Evolutionary conservation across 176 grass and related monocot species (phyloP).

Genomic region (Juncus inflexus): DNA sequence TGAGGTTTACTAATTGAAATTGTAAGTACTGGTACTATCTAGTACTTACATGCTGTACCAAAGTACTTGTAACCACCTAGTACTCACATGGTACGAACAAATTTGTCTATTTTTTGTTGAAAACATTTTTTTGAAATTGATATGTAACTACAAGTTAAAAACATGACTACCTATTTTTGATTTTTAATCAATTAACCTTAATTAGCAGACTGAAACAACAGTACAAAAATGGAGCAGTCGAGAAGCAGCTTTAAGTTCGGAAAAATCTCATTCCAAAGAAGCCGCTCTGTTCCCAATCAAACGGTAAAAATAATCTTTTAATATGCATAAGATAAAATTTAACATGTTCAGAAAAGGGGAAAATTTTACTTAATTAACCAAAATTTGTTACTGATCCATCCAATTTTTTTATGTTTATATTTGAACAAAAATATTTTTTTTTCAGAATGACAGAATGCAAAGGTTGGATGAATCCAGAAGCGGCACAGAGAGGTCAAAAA

Average conservation of each 20-base stretch:
- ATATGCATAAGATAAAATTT: not conserved
- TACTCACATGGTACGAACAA: not conserved
- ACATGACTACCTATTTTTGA: not conserved
- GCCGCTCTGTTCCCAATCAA: conserved; percentile 47
- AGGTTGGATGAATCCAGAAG: conserved; percentile 23
- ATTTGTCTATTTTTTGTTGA: not conserved
- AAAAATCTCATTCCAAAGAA: conserved; percentile 46
- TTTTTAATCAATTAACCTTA: not conserved
- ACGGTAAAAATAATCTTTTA: conserved; percentile 31
- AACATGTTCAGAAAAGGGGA: no score
- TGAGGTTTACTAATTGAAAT: no score
- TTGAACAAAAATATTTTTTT: conserved; percentile 1
- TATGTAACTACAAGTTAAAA: not conserved
- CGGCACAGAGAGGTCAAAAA: conserved; percentile 32
- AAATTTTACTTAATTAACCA: conserved; percentile 1
- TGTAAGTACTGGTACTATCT: no score
- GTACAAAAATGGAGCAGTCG: conserved; percentile 49
- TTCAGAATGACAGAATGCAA: conserved; percentile 51
- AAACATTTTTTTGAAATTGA: no score
- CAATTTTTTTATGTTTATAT: no score
- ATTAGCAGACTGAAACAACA: not conserved
- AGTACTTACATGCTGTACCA: no score
- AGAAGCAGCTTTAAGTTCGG: conserved; percentile 58
- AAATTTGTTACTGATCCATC: no score
- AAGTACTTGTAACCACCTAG: not conserved